These are phyloP conservation scores for Hymenoscyphus salicellus DNA, from an alignment of 2,329 filamentous ascomycete genomes.

Conservation along the genomic window DNA sequence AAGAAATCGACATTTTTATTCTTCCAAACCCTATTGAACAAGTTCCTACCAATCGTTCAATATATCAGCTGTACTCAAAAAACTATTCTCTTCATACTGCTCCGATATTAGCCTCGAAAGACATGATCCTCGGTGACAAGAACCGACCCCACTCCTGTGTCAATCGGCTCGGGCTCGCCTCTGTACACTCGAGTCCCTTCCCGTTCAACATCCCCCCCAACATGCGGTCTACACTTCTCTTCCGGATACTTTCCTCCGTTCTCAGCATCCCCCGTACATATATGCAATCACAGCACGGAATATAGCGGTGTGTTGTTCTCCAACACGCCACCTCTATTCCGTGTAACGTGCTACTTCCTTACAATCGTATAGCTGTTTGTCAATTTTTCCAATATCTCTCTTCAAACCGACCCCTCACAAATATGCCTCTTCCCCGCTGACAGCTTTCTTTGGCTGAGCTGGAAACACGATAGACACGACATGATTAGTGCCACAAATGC, in stretches of 20 bases:
- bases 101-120: no score
- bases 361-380: neutral
- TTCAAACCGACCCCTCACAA: neutral
- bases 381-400: neutral
- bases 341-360: neutral
- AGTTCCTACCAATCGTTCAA: no score
- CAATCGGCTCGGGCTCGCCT: neutral
- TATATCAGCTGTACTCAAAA: no score
- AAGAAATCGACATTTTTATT: no score
- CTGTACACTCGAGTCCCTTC: neutral
- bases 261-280: neutral
- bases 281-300: neutral
- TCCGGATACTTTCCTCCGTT: neutral
- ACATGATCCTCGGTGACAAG: neutral
- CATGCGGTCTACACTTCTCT: neutral
- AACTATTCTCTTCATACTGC: no score
- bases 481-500: neutral
- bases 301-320: neutral
- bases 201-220: neutral
- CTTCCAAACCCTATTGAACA: no score
- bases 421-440: constrained; percentile 4
- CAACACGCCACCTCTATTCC: neutral
- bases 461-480: constrained; percentile 6
- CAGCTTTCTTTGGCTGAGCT: constrained; percentile 5
- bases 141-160: neutral